Conservation (phyloP, 2,329 filamentous ascomycete species). For the Penicillium sp. region DNA sequence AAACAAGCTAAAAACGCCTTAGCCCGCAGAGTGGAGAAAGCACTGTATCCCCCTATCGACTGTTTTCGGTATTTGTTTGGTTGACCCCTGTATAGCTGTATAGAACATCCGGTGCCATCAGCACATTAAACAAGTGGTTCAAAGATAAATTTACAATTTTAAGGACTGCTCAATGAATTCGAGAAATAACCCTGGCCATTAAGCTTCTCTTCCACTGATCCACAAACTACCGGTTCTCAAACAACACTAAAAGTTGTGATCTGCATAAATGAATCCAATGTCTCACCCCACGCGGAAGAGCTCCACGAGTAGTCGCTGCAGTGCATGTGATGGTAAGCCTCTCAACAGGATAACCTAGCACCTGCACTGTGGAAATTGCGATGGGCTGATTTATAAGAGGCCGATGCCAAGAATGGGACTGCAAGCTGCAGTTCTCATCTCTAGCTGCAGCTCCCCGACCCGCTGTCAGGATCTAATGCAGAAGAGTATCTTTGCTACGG, state of each 20-base stretch:
- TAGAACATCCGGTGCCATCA: neutral
- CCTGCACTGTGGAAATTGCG: neutral
- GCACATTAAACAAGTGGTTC: neutral
- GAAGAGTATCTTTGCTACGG: neutral
- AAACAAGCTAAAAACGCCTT: no score
- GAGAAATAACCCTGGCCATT: neutral
- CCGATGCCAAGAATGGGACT: neutral
- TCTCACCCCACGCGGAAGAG: conserved; percentile 7
- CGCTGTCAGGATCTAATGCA: neutral
- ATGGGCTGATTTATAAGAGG: neutral
- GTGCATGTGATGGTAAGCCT: neutral
- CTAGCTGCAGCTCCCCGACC: conserved; percentile 3
- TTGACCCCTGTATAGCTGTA: neutral
- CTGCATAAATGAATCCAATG: neutral
- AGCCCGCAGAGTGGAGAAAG: neutral
- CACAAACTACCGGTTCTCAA: conserved; percentile 17
- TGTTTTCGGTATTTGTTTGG: neutral
- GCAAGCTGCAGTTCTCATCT: neutral
- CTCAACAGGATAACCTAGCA: neutral
- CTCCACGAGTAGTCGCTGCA: neutral
- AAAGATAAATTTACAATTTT: neutral
- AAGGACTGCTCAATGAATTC: neutral
- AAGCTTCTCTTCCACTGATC: conserved; percentile 3
- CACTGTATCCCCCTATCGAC: no score
- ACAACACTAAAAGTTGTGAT: conserved; percentile 12